These are phyloP conservation scores for Bipolaris gigantea DNA, from an alignment of 2,329 filamentous ascomycete genomes.

Conservation along the genomic window DNA sequence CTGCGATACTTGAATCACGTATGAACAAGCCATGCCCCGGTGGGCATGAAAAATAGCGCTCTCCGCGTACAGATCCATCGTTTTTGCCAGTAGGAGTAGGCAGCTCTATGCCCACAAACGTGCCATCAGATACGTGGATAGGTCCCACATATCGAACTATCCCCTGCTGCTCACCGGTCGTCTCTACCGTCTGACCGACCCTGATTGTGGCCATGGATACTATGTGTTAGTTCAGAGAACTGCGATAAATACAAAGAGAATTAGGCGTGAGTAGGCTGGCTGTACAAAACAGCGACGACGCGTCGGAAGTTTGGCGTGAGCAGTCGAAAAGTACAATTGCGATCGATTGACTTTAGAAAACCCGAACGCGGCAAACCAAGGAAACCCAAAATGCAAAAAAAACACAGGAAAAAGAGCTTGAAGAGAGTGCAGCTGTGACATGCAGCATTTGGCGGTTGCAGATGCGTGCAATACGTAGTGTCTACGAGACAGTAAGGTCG, in stretches of 20 bases:
- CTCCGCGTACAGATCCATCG: constrained; percentile 85
- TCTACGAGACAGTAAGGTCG: constrained; percentile 1
- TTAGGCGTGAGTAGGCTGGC: constrained; percentile 2
- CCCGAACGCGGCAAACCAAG: constrained; percentile 8
- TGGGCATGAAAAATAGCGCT: constrained; percentile 83
- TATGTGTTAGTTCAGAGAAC: constrained; percentile 4
- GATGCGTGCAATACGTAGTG: constrained; percentile 4
- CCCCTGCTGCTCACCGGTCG: constrained; percentile 76
- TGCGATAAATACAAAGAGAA: background rate
- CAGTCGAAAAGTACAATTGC: constrained; percentile 6
- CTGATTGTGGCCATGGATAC: constrained; percentile 33
- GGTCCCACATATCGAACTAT: constrained; percentile 78
- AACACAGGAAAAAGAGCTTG: constrained; percentile 2
- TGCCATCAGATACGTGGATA: constrained; percentile 78
- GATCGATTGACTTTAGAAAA: constrained; percentile 11
- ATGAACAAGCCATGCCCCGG: constrained; percentile 81
- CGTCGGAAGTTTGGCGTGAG: constrained; percentile 12
- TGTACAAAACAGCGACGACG: constrained; percentile 14
- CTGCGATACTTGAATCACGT: constrained; percentile 67
- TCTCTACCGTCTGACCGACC: constrained; percentile 73
- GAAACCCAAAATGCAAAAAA: constrained; percentile 6
- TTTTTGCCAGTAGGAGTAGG: constrained; percentile 85
- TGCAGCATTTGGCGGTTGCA: constrained; percentile 8
- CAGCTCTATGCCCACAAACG: constrained; percentile 90
- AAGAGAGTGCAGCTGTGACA: constrained; percentile 2